Evolutionary conservation across 2,329 filamentous ascomycete species (phyloP), one percentile per base, ranked within the genome.

Genomic region (Trichophyton rubrum): DNA sequence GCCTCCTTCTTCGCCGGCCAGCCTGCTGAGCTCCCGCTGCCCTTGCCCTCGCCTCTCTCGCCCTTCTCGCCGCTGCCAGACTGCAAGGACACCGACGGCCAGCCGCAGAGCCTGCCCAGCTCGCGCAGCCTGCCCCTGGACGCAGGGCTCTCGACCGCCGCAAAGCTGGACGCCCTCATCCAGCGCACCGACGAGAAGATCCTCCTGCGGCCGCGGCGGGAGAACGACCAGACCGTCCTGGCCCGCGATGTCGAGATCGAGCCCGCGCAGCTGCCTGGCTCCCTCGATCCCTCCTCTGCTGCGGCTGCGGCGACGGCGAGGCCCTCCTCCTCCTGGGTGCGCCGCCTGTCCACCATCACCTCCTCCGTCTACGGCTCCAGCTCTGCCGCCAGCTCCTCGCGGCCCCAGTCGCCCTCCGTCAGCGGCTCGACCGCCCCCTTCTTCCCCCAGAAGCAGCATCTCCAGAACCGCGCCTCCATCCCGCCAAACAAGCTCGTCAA

Each of bases 401-500:
- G 76, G 40, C 80, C 80, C 2, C 70, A 74, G 41, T 82, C 81
- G 5, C 77, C 81, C 15, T 79, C 79, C 4, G 70, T 81, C 59
- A 80, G 79, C 72, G 78, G 77, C 59, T 82, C 81, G 24, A 78
- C 74, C 20, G 79, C 77, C 51, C 79, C 81, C 67, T 80, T 60
- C 62, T 64, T 64, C 67, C 70, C 45, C n/a, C 67, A 66, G 33
- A 38, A 38, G 51, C 66, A 69, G 22, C 45, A 49, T 20, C 45
- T 17, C 45, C 7, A 5, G 8, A 35, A 63, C 69, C 35, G 59
- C 55, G 67, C 67, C 60, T 66, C 68, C 60, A 68, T 68, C 62
- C 69, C 71, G 65, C 80, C 80, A 24, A 86, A 86, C 72, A 85
- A 83, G 70, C 75, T 86, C 7, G 80, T 86, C 59, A 86, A 86